phyloP scores from a whole-genome alignment of 2,329 filamentous ascomycete species.

The Cladosporium sp. region DNA sequence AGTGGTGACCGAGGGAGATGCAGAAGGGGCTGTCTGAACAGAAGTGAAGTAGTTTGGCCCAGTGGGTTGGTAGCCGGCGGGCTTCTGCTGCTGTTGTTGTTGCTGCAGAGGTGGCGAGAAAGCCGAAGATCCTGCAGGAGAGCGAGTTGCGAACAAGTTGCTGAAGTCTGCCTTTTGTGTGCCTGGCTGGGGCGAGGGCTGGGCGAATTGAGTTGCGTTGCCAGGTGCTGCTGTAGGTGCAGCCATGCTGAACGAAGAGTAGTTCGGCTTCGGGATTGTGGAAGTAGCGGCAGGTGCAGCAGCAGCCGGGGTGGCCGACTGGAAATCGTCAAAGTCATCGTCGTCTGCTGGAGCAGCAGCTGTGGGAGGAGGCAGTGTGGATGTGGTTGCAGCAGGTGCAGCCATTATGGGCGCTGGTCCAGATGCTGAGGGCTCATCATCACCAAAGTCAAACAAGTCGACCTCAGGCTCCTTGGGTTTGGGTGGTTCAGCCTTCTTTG shows the following conservation, averaged over 20 bases:
- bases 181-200: slow-evolving; percentile 80
- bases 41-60: slow-evolving; percentile 96
- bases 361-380: slow-evolving; percentile 10
- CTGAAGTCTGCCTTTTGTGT: slow-evolving; percentile 70
- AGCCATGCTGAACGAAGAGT: slow-evolving; percentile 41
- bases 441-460: slow-evolving; percentile 84
- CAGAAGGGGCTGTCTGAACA: slow-evolving; percentile 46
- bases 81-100: slow-evolving; percentile 42
- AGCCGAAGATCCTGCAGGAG: slow-evolving; percentile 30
- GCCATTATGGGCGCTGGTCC: slow-evolving; percentile 41
- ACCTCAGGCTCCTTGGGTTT: slow-evolving; percentile 86
- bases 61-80: slow-evolving; percentile 66
- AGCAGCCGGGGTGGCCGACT: slow-evolving; percentile 67
- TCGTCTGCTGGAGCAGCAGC: slow-evolving; percentile 56
- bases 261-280: slow-evolving; percentile 32
- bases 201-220: slow-evolving; percentile 62
- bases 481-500: slow-evolving; percentile 64
- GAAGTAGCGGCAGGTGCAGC: slow-evolving; percentile 41
- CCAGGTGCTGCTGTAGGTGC: slow-evolving; percentile 41
- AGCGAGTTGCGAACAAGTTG: slow-evolving; percentile 68
- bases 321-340: slow-evolving; percentile 97
- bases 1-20: slow-evolving; percentile 29
- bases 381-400: slow-evolving; percentile 17
- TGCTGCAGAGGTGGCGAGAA: slow-evolving; percentile 38
- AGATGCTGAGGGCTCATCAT: slow-evolving; percentile 61